Evolutionary conservation across 2,329 filamentous ascomycete species (phyloP).

Genomic region (Ophiocordyceps robertsii): DNA sequence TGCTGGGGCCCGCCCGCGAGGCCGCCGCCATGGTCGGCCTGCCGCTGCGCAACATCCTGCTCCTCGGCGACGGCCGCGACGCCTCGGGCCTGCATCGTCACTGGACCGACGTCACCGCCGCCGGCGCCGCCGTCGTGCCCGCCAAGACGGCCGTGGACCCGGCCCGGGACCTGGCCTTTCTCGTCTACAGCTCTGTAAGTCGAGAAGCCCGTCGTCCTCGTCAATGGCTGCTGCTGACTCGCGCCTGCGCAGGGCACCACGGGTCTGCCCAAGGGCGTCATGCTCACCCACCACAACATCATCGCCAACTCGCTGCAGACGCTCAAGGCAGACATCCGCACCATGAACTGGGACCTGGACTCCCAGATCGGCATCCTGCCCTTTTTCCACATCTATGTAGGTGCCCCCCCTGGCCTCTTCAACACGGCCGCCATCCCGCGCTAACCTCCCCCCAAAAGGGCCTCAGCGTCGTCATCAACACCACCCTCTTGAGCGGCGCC

Average conservation of each 20-base stretch:
- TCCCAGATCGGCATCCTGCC: conserved; percentile 67
- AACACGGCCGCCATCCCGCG: background rate
- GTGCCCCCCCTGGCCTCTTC: too few relatives aligned
- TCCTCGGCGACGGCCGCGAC: conserved; percentile 60
- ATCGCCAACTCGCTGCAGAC: conserved; percentile 57
- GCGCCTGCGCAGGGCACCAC: conserved; percentile 52
- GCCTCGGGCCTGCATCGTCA: conserved; percentile 48
- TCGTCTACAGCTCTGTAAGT: conserved; percentile 63
- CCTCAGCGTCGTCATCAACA: conserved; percentile 16
- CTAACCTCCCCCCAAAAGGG: conserved; percentile 11
- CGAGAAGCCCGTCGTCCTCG: background rate
- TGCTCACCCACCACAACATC: conserved; percentile 73
- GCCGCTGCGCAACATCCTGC: conserved; percentile 54
- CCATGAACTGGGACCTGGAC: conserved; percentile 50
- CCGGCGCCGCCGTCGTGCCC: conserved; percentile 39
- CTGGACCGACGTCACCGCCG: conserved; percentile 53
- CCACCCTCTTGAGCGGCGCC: conserved; percentile 42
- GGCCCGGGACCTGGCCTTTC: conserved; percentile 61
- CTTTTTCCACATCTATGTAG: conserved; percentile 83
- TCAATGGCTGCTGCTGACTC: background rate
- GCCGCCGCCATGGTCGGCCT: conserved; percentile 62
- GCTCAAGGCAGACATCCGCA: conserved; percentile 35
- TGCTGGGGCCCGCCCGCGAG: conserved; percentile 49
- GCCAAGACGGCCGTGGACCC: conserved; percentile 48
- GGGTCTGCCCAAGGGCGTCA: conserved; percentile 81